Conservation (phyloP, 116 monocot species). For the Zostera marina region DNA sequence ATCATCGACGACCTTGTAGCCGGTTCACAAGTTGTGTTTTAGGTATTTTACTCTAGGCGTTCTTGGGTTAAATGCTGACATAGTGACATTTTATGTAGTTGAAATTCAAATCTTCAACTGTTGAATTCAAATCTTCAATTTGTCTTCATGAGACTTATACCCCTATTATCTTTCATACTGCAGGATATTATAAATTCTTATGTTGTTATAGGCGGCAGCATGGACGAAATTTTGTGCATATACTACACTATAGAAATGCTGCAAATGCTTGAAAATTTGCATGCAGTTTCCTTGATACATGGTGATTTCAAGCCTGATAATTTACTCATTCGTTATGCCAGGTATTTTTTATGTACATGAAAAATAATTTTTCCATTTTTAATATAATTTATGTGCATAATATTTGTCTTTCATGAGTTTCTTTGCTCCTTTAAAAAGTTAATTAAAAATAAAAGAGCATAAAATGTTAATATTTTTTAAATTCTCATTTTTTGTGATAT, state of each 20-base stretch:
- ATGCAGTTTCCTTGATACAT: slow-evolving; percentile 70
- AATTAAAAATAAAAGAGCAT: not conserved
- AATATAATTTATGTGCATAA: too few species aligned
- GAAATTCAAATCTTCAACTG: too few species aligned
- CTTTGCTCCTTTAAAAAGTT: not conserved
- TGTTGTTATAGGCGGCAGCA: slow-evolving; percentile 36
- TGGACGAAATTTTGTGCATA: slow-evolving; percentile 88
- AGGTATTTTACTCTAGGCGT: too few species aligned
- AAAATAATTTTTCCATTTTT: too few species aligned
- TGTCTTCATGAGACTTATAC: too few species aligned
- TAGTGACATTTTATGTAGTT: too few species aligned
- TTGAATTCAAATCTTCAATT: too few species aligned
- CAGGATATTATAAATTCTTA: slow-evolving; percentile 96
- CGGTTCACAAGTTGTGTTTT: too few species aligned
- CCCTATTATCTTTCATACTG: not conserved
- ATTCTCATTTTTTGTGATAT: too few species aligned
- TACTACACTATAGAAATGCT: slow-evolving; percentile 89
- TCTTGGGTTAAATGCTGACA: too few species aligned
- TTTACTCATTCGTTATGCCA: slow-evolving; percentile 66
- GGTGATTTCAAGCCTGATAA: slow-evolving; percentile 98
- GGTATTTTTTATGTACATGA: slow-evolving; percentile 19
- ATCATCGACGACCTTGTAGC: too few species aligned
- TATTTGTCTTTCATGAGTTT: not conserved
- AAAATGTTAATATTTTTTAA: not conserved
- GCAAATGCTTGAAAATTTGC: slow-evolving; percentile 66